phyloP scores from a whole-genome alignment of 352 stramenopile species.

The Globisporangium sylvaticum region DNA sequence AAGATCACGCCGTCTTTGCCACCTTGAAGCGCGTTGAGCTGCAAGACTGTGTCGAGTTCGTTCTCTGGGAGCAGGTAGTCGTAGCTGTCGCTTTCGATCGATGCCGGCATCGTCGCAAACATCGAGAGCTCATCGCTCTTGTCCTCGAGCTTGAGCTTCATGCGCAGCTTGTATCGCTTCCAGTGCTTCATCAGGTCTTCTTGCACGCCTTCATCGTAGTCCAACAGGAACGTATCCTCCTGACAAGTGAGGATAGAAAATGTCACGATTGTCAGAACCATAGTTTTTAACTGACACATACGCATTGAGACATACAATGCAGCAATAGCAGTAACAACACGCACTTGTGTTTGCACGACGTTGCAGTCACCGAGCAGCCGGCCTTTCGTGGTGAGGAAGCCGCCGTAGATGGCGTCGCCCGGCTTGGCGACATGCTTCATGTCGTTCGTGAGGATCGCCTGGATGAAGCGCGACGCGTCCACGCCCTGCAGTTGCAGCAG shows the following conservation, averaged over 20 bases:
- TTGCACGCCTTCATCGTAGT: slow-evolving; percentile 59
- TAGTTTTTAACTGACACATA: not conserved
- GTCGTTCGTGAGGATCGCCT: slow-evolving; percentile 84
- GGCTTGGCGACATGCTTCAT: slow-evolving; percentile 54
- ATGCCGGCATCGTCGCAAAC: slow-evolving; percentile 48
- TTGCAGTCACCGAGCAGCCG: slow-evolving; percentile 75
- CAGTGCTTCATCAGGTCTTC: slow-evolving; percentile 75
- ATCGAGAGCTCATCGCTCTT: slow-evolving; percentile 46
- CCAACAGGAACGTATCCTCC: slow-evolving; percentile 66
- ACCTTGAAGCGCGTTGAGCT: slow-evolving; percentile 32
- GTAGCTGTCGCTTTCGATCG: slow-evolving; percentile 24
- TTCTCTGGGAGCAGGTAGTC: slow-evolving; percentile 16
- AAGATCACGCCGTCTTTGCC: slow-evolving; percentile 37
- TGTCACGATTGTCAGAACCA: not conserved
- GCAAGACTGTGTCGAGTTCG: slow-evolving; percentile 24
- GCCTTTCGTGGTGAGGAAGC: slow-evolving; percentile 77
- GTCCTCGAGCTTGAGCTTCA: slow-evolving; percentile 77
- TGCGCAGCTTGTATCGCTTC: slow-evolving; percentile 87
- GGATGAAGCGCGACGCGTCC: slow-evolving; percentile 72
- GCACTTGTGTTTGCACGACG: slow-evolving; percentile 57
- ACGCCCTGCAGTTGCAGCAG: slow-evolving; percentile 69
- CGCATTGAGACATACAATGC: not conserved
- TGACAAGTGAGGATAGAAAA: slow-evolving; percentile 7
- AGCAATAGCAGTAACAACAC: not conserved
- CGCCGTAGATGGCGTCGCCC: slow-evolving; percentile 68